Evolutionary conservation across 176 grass and related monocot species (phyloP).

Genomic region (Saccharum officinarum): DNA sequence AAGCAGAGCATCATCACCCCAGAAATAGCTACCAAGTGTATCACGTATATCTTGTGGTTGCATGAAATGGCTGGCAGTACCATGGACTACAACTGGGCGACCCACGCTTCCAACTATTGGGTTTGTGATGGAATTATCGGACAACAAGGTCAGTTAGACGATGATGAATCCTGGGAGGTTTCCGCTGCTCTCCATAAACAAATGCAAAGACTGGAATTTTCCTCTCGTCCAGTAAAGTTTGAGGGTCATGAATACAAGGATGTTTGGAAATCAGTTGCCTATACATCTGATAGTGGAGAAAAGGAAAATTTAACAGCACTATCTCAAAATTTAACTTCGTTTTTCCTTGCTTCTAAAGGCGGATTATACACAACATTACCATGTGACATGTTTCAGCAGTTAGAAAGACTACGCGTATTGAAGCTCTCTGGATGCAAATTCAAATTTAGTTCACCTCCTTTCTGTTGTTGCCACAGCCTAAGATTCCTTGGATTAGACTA

Average conservation of each 20-base stretch:
- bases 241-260: background rate
- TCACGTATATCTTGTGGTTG: background rate
- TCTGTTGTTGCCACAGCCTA: background rate
- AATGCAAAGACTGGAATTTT: background rate
- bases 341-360: no score
- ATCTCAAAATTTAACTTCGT: no score
- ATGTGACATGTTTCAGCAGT: no score
- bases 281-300: background rate
- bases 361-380: no score
- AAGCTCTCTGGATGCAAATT: no score
- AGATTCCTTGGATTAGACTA: conserved; percentile 11
- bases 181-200: background rate
- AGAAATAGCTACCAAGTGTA: background rate
- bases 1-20: background rate
- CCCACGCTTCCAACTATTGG: conserved; percentile 24
- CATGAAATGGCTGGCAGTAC: rapidly evolving
- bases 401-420: no score
- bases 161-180: background rate
- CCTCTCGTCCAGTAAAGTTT: no score
- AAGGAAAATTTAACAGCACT: no score
- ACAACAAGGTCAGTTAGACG: background rate
- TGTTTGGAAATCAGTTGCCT: background rate
- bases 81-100: background rate
- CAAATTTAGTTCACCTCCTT: no score
- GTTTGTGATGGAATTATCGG: conserved; percentile 11